These are phyloP conservation scores for Fusarium redolens DNA, from an alignment of 2,329 filamentous ascomycete genomes.

Conservation along the genomic window DNA sequence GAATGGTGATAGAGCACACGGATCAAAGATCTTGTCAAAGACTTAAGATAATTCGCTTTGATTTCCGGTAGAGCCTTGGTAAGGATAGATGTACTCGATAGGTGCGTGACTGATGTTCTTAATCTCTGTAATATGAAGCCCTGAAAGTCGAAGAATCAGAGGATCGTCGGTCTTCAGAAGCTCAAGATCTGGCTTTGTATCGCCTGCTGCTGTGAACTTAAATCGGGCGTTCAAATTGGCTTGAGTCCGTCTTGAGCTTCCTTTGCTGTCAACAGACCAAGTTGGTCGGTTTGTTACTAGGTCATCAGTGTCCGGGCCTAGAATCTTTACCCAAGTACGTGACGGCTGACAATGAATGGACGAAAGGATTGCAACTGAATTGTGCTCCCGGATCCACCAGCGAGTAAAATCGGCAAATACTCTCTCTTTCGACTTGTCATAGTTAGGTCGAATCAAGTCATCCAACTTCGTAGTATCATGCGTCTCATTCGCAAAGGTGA, in stretches of 20 bases:
- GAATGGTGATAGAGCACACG: slow-evolving; percentile 21
- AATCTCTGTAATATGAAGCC: slow-evolving; percentile 1
- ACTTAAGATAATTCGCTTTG: slow-evolving; percentile 5
- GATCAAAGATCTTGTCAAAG: slow-evolving; percentile 23
- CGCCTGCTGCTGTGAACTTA: slow-evolving; percentile 15
- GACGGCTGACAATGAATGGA: slow-evolving; percentile 23
- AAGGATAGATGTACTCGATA: slow-evolving; percentile 22
- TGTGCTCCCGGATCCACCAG: slow-evolving; percentile 30
- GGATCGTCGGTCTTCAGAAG: background rate
- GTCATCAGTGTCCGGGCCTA: background rate
- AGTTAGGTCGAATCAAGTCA: slow-evolving; percentile 26
- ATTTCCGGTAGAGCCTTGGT: background rate
- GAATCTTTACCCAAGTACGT: slow-evolving; percentile 22
- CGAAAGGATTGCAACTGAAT: slow-evolving; percentile 21
- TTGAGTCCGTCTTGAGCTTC: slow-evolving; percentile 11
- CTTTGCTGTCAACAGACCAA: slow-evolving; percentile 23
- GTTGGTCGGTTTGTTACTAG: background rate
- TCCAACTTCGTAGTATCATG: slow-evolving; percentile 7
- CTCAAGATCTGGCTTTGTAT: background rate
- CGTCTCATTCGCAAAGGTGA: slow-evolving; percentile 32
- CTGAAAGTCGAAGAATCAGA: slow-evolving; percentile 1
- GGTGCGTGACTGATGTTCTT: slow-evolving; percentile 12
- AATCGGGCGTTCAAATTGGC: slow-evolving; percentile 21
- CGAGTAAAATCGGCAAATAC: slow-evolving; percentile 37
- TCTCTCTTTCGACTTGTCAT: slow-evolving; percentile 17